Conservation (phyloP, 2,329 filamentous ascomycete species). For the Trichoderma citrinoviride region DNA sequence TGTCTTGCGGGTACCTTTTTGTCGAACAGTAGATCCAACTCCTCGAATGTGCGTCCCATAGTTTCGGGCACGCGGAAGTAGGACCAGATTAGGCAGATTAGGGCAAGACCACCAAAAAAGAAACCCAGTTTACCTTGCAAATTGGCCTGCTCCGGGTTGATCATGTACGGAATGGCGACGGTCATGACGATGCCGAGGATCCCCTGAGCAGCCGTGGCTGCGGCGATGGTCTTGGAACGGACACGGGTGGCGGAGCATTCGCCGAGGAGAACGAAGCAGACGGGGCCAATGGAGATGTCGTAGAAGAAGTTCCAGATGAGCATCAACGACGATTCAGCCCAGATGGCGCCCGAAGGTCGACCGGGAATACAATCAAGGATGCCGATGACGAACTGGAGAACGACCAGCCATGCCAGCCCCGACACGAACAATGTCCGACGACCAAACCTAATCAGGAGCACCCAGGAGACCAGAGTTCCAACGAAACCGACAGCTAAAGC, state of each 20-base stretch:
- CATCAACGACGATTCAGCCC: constrained; percentile 40
- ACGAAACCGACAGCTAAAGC: constrained; percentile 41
- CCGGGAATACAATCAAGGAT: constrained; percentile 48
- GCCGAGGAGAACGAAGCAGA: constrained; percentile 43
- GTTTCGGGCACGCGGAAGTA: constrained; percentile 38
- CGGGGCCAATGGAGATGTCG: constrained; percentile 43
- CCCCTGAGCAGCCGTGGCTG: constrained; percentile 37
- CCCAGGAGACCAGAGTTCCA: constrained; percentile 44
- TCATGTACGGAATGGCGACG: constrained; percentile 35
- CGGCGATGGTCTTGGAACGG: constrained; percentile 43
- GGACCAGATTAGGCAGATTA: constrained; percentile 32
- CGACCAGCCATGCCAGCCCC: constrained; percentile 41
- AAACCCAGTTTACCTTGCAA: constrained; percentile 38
- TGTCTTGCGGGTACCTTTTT: constrained; percentile 31
- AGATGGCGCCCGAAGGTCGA: constrained; percentile 36
- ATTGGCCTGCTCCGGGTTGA: constrained; percentile 36
- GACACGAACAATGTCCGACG: constrained; percentile 42
- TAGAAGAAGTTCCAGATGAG: constrained; percentile 46
- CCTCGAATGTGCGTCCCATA: constrained; percentile 34
- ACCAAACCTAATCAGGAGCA: constrained; percentile 42
- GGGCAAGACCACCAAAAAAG: constrained; percentile 33
- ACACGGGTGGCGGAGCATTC: constrained; percentile 44
- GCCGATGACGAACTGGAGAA: constrained; percentile 43
- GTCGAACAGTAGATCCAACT: constrained; percentile 38
- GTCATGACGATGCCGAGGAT: constrained; percentile 32